Evolutionary conservation across 345 rosid species (phyloP).

Genomic region (Ceriops zippeliana): DNA sequence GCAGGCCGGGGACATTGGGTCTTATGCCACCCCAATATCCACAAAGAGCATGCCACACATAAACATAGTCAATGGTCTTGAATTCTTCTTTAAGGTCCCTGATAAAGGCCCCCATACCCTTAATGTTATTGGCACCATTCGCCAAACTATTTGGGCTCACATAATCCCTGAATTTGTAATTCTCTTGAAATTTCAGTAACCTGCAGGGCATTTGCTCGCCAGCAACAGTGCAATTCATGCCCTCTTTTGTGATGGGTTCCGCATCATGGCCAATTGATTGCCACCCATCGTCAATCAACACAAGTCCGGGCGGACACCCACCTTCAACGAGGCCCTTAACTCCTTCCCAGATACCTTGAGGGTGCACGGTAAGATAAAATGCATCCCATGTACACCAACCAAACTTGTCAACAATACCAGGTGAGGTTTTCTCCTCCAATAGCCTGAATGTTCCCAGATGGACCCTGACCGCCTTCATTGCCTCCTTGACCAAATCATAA

Average conservation of each 20-base stretch:
- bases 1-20: slow-evolving; percentile 66
- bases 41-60: slow-evolving; percentile 93
- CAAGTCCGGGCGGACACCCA: slow-evolving; percentile 92
- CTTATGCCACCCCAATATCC: slow-evolving; percentile 98
- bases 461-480: slow-evolving; percentile 53
- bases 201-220: slow-evolving; percentile 99
- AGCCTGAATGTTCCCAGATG: slow-evolving; percentile 75
- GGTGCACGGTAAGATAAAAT: slow-evolving; percentile 80
- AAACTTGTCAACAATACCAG: slow-evolving; percentile 83
- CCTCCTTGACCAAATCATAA: slow-evolving; percentile 58
- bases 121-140: slow-evolving; percentile 9
- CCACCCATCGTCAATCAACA: slow-evolving; percentile 97
- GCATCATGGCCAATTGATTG: slow-evolving; percentile 78
- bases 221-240: slow-evolving; percentile 63
- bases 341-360: slow-evolving; percentile 73
- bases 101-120: slow-evolving; percentile 79
- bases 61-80: slow-evolving; percentile 65
- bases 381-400: slow-evolving; percentile 99
- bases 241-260: slow-evolving; percentile 70
- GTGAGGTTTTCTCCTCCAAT: slow-evolving; percentile 73
- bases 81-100: slow-evolving; percentile 78
- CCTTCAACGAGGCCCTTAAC: slow-evolving; percentile 71
- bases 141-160: slow-evolving; percentile 34
- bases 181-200: slow-evolving; percentile 72
- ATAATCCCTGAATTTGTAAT: slow-evolving; percentile 77